Evolutionary conservation across 2,329 filamentous ascomycete species (phyloP).

Genomic region (Magnaporthiopsis incrustans): DNA sequence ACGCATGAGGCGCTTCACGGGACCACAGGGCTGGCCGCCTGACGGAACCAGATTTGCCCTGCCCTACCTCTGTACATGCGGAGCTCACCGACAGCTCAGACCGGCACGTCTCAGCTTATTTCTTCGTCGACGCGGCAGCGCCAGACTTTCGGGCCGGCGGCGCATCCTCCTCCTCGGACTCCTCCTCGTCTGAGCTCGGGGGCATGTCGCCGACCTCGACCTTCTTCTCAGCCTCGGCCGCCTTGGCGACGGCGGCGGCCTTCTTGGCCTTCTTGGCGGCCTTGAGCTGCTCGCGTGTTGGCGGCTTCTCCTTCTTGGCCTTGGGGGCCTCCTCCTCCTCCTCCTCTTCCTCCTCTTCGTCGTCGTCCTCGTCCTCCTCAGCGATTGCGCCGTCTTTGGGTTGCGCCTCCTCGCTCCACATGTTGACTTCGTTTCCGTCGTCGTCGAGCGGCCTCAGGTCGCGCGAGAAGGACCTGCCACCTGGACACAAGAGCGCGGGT

Average conservation of each 20-base stretch:
- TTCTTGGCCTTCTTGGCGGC: constrained; percentile 75
- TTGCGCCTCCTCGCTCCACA: constrained; percentile 64
- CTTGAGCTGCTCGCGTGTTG: constrained; percentile 78
- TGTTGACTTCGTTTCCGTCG: constrained; percentile 80
- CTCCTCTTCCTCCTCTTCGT: constrained; percentile 44
- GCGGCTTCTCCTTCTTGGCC: constrained; percentile 28
- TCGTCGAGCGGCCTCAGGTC: constrained; percentile 82
- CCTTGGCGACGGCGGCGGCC: constrained; percentile 13
- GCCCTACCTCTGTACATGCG: too few relatives aligned
- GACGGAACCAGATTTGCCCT: too few relatives aligned
- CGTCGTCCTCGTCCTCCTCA: constrained; percentile 40
- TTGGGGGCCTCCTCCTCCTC: constrained; percentile 41
- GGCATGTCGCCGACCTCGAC: constrained; percentile 83
- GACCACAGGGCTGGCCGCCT: too few relatives aligned
- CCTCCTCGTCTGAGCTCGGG: constrained; percentile 50
- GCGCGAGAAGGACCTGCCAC: constrained; percentile 91
- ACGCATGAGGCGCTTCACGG: too few relatives aligned
- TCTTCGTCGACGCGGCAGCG: constrained; percentile 23
- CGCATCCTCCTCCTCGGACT: constrained; percentile 17
- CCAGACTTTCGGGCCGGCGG: constrained; percentile 17
- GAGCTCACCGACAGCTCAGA: too few relatives aligned
- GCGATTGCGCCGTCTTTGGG: constrained; percentile 39
- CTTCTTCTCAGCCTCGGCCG: constrained; percentile 51
- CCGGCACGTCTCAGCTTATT: constrained; percentile 26
- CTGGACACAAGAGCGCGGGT: constrained; percentile 35